phyloP scores from a whole-genome alignment of 352 stramenopile species.

The Phytophthora pini region DNA sequence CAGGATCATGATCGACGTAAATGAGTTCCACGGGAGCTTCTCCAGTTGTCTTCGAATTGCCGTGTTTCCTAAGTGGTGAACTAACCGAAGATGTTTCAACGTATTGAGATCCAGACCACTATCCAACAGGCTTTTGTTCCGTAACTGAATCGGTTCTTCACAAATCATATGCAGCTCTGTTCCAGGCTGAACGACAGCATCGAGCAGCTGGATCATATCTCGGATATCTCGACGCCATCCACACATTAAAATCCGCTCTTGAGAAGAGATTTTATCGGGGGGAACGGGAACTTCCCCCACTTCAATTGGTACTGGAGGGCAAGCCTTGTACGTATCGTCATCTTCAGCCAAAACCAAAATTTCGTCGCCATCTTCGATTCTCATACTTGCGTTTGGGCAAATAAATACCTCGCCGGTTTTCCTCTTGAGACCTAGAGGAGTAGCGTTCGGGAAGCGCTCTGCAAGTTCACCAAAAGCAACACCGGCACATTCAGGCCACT shows the following conservation, averaged over 20 bases:
- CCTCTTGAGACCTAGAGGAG: slow-evolving; percentile 80
- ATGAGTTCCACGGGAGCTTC: slow-evolving; percentile 61
- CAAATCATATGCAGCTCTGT: slow-evolving; percentile 88
- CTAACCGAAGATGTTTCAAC: slow-evolving; percentile 61
- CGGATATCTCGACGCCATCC: slow-evolving; percentile 91
- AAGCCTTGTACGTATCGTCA: slow-evolving; percentile 87
- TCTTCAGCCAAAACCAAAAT: slow-evolving; percentile 89
- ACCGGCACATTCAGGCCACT: slow-evolving; percentile 81
- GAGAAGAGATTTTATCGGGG: slow-evolving; percentile 22
- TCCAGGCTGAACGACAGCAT: slow-evolving; percentile 64
- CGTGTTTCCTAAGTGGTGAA: slow-evolving; percentile 83
- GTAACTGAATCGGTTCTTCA: slow-evolving; percentile 67
- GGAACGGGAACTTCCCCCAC: slow-evolving; percentile 38
- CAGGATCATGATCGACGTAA: slow-evolving; percentile 88
- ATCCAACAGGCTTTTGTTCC: slow-evolving; percentile 67
- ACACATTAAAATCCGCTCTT: slow-evolving; percentile 86
- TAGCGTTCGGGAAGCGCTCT: slow-evolving; percentile 83
- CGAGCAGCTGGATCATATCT: slow-evolving; percentile 88
- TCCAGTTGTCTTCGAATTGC: slow-evolving; percentile 80
- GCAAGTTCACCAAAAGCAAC: slow-evolving; percentile 68
- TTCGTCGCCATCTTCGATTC: slow-evolving; percentile 61
- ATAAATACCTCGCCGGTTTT: slow-evolving; percentile 67
- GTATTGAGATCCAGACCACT: slow-evolving; percentile 57
- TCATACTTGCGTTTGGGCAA: slow-evolving; percentile 43
- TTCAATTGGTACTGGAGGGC: slow-evolving; percentile 47